These are phyloP conservation scores for Corylus avellana DNA, from an alignment of 306 rosid genomes.

Conservation along the genomic window DNA sequence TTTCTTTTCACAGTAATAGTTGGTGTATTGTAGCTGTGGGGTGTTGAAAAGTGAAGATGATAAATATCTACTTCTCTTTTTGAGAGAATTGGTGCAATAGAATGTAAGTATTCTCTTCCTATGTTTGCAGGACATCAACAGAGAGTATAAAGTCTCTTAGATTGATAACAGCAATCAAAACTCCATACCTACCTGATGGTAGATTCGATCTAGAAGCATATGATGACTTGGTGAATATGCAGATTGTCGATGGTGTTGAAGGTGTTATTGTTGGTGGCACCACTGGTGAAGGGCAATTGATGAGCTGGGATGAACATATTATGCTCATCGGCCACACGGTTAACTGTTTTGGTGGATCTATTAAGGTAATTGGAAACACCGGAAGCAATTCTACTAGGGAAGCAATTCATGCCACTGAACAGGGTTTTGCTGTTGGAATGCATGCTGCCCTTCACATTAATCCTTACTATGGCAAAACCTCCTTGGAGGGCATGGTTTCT, in stretches of 20 bases:
- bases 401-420: slow-evolving; percentile 94
- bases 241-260: slow-evolving; percentile 72
- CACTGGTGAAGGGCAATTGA: slow-evolving; percentile 90
- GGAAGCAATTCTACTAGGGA: slow-evolving; percentile 95
- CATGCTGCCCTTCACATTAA: slow-evolving; percentile 97
- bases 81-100: background rate
- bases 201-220: slow-evolving; percentile 96
- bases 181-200: slow-evolving; percentile 95
- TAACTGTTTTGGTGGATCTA: slow-evolving; percentile 84
- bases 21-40: background rate
- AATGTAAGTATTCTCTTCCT: background rate
- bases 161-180: slow-evolving; percentile 87
- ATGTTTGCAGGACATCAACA: slow-evolving; percentile 69
- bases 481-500: slow-evolving; percentile 69
- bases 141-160: slow-evolving; percentile 76
- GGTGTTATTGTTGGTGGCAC: slow-evolving; percentile 95
- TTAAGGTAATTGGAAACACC: slow-evolving; percentile 88
- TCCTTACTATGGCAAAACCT: slow-evolving; percentile 95
- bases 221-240: slow-evolving; percentile 72
- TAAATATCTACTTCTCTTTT: background rate
- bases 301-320: slow-evolving; percentile 98
- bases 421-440: slow-evolving; percentile 99
- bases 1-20: background rate
- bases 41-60: slow-evolving; percentile 10
- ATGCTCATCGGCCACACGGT: slow-evolving; percentile 94